Base-by-base conservation (phyloP, 1,284 basidiomycete genomes). In the Trametes versicolor region DNA sequence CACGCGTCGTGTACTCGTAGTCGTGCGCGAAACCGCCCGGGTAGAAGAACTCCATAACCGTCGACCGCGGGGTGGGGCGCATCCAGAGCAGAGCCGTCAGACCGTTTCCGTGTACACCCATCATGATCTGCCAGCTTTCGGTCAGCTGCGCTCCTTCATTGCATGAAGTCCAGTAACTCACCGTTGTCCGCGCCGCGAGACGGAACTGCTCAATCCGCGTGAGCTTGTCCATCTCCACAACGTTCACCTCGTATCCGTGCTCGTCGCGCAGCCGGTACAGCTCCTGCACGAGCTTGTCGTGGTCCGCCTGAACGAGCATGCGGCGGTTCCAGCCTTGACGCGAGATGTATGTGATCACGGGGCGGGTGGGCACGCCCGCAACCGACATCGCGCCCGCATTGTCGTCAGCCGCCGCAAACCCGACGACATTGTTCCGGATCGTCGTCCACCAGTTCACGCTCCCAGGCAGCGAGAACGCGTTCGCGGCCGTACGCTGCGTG, bases 1-100 rank as follows among this genome's bases (percentile, higher is more conserved):
- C 90, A 25, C 91, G 85, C 0, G 94, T 83, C 0, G 92, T 93
- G 67, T 86, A 93, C 75, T 95, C 92, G 71, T 96, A 97, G 76
- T 96, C 95, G 70, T 88, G 86, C 10, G 94, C 92, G 75, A 95
- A 96, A 2, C 95, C 94, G 32, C 85, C 83, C 2, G 94, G 93
- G 76, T 81, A 95, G 79, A 96, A 95, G 77, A 96, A 95, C 74
- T 97, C 95, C 78, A 96, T 94, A 52, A 95, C 92, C 0, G 92
- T 94, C 21, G 90, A 83, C 19, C 88, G 81, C 12, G 86, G 86
- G 1, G 84, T 85, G 0, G 92, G 92, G 32, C 89, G 87, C 93
- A 96, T 95, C 94, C 93, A 96, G 6, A 96, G 74, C 2, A 95
- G 80, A 13, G 92, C 86, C 0, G 94, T 95, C 41, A 96, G 77